phyloP scores from a whole-genome alignment of 169 alveolate species.

The Eimeria maxima region DNA sequence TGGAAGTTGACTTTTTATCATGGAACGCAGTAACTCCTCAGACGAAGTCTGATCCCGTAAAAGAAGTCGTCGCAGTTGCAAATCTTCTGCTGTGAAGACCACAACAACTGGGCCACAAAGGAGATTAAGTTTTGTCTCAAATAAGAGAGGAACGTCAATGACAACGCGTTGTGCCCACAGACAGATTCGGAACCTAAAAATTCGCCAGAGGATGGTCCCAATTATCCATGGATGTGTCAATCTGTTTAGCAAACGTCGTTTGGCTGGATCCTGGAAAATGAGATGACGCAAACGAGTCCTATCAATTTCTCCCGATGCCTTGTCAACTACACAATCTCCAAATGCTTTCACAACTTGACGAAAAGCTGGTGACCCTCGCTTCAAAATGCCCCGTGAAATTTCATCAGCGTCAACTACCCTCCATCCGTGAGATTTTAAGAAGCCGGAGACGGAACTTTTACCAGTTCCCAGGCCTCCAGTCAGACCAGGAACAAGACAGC shows the following conservation, averaged over 20 bases:
- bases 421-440: conserved; percentile 41
- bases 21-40: conserved; percentile 40
- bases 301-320: conserved; percentile 50
- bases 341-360: conserved; percentile 56
- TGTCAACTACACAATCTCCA: conserved; percentile 25
- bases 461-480: conserved; percentile 70
- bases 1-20: conserved; percentile 66
- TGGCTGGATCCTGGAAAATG: conserved; percentile 50
- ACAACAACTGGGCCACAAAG: conserved; percentile 67
- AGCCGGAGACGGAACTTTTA: conserved; percentile 33
- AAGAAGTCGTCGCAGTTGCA: conserved; percentile 60
- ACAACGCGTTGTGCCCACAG: conserved; percentile 58
- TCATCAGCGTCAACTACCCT: conserved; percentile 58
- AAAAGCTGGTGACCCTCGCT: conserved; percentile 67
- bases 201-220: conserved; percentile 41
- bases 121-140: conserved; percentile 32
- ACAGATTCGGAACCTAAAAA: conserved; percentile 38
- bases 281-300: conserved; percentile 29
- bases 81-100: conserved; percentile 7
- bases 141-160: conserved; percentile 62
- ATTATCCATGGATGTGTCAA: conserved; percentile 65
- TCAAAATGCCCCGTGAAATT: conserved; percentile 17
- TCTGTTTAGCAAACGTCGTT: conserved; percentile 48
- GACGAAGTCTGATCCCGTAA: conserved; percentile 29
- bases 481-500: conserved; percentile 62